phyloP scores from a whole-genome alignment of 2,329 filamentous ascomycete genomes.

The Aspergillus uvarum region DNA sequence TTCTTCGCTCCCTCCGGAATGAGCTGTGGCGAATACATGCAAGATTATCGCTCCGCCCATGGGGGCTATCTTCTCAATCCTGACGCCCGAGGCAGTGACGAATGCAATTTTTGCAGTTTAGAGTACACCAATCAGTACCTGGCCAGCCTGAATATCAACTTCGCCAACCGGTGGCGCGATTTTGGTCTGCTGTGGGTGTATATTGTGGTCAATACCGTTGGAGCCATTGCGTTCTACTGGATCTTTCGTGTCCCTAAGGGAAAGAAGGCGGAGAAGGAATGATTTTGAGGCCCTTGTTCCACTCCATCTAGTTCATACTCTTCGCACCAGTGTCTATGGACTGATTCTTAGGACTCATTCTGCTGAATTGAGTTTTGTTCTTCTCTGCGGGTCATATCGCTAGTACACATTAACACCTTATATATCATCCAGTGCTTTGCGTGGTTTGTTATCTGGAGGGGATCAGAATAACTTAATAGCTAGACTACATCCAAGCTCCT shows the following conservation, averaged over 20 bases:
- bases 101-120: conserved; percentile 1
- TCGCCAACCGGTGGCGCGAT: conserved; percentile 2
- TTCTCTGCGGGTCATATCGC: no score
- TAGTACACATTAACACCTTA: no score
- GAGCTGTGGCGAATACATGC: conserved; percentile 58
- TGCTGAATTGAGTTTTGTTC: no score
- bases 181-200: conserved; percentile 6
- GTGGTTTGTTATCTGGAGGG: no score
- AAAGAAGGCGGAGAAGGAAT: background rate
- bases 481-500: no score
- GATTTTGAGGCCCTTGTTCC: no score
- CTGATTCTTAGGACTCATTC: no score
- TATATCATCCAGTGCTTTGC: no score
- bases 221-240: conserved; percentile 2
- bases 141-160: background rate
- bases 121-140: background rate
- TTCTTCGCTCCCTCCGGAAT: conserved; percentile 59
- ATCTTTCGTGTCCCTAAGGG: conserved; percentile 3
- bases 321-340: no score
- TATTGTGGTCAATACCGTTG: conserved; percentile 3
- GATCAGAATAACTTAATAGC: no score
- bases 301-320: no score
- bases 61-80: background rate
- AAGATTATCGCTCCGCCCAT: background rate
- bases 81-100: background rate